Evolutionary conservation across 805 yeast species (phyloP), one percentile per base, ranked within the genome.

Genomic region (Schizosaccharomyces osmophilus): DNA sequence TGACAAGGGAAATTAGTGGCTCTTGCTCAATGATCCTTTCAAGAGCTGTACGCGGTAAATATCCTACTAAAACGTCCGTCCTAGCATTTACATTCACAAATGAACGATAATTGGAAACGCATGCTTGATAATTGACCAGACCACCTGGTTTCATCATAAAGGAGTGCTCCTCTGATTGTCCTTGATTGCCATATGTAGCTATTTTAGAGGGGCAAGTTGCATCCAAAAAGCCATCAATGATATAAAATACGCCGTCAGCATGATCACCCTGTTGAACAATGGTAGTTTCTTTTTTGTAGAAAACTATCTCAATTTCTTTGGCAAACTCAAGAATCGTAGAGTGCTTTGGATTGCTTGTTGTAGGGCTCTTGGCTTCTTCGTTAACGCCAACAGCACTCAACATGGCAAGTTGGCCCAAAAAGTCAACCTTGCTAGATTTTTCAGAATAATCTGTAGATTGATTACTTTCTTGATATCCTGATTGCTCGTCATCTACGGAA

Each of bases 61-160:
- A 81, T 0, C 93, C 97, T 3, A 82, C 83, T 62, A 85, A 84
- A 0, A 77, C 76, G 59, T 80, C 81, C 0, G 79, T 72, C 2
- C 79, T 75, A 0, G 95, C 85, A 51, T 72, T 76, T 5, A 89
- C 78, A 24, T 82, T 79, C 2, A 83, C 88, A 66, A 87, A 80
- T 0, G 97, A 86, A 63, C 82, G 80, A 64, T 84, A 81, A 0
- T 95, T 93, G 9, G 88, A 78, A 17, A 89, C 70, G 0, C 94
- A 79, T 3, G 95, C 87, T 59, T 90, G 70, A 68, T 86, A 90
- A 0, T 97, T 97, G 0, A 90, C 94, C 17, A 90, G 70, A 3
- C 93, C 93, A 5, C 97, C 97, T 1, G 83, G 75, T 17, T 77
- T 72, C 1, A 87, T 82, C 0, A 81, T 77, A 65, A 82, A 83